Evolutionary conservation across 257 asterid species (phyloP).

Genomic region (Pogostemon cablin): DNA sequence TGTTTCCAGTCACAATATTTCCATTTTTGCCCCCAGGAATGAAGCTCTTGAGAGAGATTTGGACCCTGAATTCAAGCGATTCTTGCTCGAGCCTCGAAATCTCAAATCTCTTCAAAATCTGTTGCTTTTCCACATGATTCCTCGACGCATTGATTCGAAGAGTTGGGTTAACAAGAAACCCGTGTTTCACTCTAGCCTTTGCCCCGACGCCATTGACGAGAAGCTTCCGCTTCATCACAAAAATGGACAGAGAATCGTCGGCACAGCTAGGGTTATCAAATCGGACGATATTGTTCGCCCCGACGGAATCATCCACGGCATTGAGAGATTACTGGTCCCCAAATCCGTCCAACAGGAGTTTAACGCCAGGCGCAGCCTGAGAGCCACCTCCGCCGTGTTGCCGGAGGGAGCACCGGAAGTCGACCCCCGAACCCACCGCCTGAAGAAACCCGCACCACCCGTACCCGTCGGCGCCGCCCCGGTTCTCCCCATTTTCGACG

Average conservation of each 20-base stretch:
- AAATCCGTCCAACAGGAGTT: constrained; percentile 83
- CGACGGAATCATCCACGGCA: constrained; percentile 94
- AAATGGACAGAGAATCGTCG: constrained; percentile 50
- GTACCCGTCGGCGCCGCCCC: constrained; percentile 76
- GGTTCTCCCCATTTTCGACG: constrained; percentile 65
- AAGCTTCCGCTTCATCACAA: constrained; percentile 38
- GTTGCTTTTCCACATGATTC: constrained; percentile 76
- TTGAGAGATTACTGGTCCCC: constrained; percentile 73
- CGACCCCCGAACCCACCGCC: constrained; percentile 77
- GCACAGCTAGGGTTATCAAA: constrained; percentile 49
- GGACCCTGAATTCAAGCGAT: constrained; percentile 90
- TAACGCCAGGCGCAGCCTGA: constrained; percentile 70
- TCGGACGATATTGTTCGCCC: constrained; percentile 77
- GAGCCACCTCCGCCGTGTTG: constrained; percentile 71
- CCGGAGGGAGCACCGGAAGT: constrained; percentile 90
- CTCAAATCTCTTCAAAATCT: constrained; percentile 80
- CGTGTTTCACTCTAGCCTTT: constrained; percentile 49
- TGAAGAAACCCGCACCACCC: constrained; percentile 55
- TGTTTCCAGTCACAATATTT: constrained; percentile 72
- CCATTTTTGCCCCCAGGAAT: constrained; percentile 88
- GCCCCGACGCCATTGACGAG: constrained; percentile 51
- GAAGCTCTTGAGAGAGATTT: constrained; percentile 81
- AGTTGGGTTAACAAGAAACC: constrained; percentile 41
- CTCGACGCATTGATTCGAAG: constrained; percentile 62
- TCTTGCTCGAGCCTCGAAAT: constrained; percentile 80